Base-by-base conservation (phyloP, 805 yeast genomes). In the Pichia membranifaciens region DNA sequence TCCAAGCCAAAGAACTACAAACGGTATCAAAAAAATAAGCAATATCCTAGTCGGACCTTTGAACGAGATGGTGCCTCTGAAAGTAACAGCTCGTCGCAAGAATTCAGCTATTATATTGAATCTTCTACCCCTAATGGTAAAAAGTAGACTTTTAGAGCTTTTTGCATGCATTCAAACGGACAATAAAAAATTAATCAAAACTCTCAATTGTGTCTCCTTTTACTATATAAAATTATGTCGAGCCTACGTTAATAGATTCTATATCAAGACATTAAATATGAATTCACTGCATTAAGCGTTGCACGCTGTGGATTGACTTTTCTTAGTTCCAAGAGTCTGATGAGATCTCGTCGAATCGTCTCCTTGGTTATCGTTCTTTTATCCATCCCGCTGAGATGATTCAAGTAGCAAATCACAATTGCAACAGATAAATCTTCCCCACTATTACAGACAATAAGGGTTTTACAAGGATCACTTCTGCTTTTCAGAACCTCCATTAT, bases 241-340 rank as follows among this genome's bases (percentile, higher is more conserved):
- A 38, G 10, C 5, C 8, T 25, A 25, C 29, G 10, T 25, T 8
- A 25, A 25, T 25, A 25, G 29, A 7, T 25, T 25, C 10, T 8
- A 25, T 25, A 12, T 53, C 38, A 60, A 23, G 66, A 74, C 80
- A 83, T 75, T 28, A 83, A 54, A 50, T 53, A 77, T 2, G 79
- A 63, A 52, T 87, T 84, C 2, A 85, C 79, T 25, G 90, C 75
- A 54, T 83, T 89, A 36, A 87, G 66, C 0, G 95, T 84, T 10
- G 87, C 81, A 43, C 96, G 69, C 47, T 89, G 81, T 0, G 96
- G 95, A 50, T 87, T 84, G 4, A 76, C 77, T 36, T 73, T 76
- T n/a, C 66, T 60, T 2, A 49, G 16, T 3, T 72, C 64, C 16
- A 75, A 68, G 3, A 87, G 55, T 40, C 60, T 61, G 2, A 79